Evolutionary conservation across 208 protist genomes (phyloP), one percentile per base, ranked within the genome.

Genomic region (Acanthamoeba quina): DNA sequence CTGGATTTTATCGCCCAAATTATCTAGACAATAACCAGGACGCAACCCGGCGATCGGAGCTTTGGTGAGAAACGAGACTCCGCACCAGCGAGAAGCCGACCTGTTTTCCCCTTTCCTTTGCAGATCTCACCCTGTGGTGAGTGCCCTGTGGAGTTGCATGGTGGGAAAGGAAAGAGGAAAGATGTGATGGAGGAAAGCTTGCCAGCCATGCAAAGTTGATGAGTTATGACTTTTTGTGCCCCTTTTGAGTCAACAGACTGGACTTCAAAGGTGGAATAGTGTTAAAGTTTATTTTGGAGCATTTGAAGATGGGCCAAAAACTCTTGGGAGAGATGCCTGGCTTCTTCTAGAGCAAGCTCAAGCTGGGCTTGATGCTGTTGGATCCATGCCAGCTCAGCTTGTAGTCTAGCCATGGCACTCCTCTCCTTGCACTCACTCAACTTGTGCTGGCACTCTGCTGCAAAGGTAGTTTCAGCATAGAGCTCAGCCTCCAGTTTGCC

Each of bases 331-430:
- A 15, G 60, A 5, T 66, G 26, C 21, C 2, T 10, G 7, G 60
- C 60, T 76, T 76, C 68, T 76, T 44, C 11, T 3, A 76, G 11
- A 44, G 68, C 19, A 21, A 5, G 31, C 68, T 85, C 76, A 7
- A 85, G 76, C 5, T 85, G 76, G 17, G 47, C 44, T 58, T 24
- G 76, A 26, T 41, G 76, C 56, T 85, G 76, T 52, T 56, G 76
- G 3, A 85, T 85, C 76, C 76, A 85, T 5, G 15, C 76, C 10
- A 85, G 26, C 47, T 85, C 76, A 24, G 10, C 76, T 13, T 85
- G 41, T 15, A 85, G 44, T 11, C 47, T 58, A 19, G 31, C 15
- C 1, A 29, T 44, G 15, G 68, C 2, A 5, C 44, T 47, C 0
- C 44, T 47, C 10, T 66, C 60, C 60, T 66, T 34, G 5, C n/a